Evolutionary conservation across 2,329 filamentous ascomycete species (phyloP).

Genomic region (Neonectria magnoliae): DNA sequence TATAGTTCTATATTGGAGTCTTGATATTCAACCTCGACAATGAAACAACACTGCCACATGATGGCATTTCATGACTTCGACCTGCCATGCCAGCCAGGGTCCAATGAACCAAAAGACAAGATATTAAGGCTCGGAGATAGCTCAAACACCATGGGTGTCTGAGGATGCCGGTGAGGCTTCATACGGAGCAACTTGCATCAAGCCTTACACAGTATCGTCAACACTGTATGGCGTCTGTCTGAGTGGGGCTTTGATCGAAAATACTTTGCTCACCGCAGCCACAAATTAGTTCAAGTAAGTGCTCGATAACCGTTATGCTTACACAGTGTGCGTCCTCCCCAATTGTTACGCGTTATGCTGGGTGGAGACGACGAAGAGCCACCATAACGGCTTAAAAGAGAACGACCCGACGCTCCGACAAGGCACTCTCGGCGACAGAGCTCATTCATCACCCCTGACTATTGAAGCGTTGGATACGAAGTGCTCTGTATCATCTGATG

Average conservation of each 20-base stretch:
- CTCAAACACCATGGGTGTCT: not conserved
- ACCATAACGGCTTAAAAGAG: slow-evolving; percentile 30
- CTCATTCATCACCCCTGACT: not conserved
- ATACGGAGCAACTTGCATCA: slow-evolving; percentile 22
- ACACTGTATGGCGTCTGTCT: slow-evolving; percentile 15
- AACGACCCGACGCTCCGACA: slow-evolving; percentile 5
- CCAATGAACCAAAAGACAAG: not conserved
- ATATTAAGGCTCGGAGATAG: not conserved
- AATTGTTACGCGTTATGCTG: slow-evolving; percentile 45
- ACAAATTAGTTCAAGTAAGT: not conserved
- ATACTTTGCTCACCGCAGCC: slow-evolving; percentile 5
- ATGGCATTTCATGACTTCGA: not conserved
- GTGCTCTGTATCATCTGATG: too few species aligned
- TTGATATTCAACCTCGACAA: not conserved
- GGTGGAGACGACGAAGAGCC: slow-evolving; percentile 29
- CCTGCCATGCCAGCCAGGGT: too few species aligned
- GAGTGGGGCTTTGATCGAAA: slow-evolving; percentile 19
- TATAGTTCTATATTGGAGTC: not conserved
- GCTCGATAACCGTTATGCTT: slow-evolving; percentile 45
- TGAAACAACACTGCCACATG: not conserved
- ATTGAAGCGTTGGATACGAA: not conserved
- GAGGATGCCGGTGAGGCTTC: not conserved
- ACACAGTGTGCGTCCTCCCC: slow-evolving; percentile 33
- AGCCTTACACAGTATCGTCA: slow-evolving; percentile 27
- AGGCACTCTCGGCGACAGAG: not conserved